Evolutionary conservation across 768 basidiomycete species (phyloP), one percentile per base, ranked within the genome.

Genomic region (Boletus fagicola): DNA sequence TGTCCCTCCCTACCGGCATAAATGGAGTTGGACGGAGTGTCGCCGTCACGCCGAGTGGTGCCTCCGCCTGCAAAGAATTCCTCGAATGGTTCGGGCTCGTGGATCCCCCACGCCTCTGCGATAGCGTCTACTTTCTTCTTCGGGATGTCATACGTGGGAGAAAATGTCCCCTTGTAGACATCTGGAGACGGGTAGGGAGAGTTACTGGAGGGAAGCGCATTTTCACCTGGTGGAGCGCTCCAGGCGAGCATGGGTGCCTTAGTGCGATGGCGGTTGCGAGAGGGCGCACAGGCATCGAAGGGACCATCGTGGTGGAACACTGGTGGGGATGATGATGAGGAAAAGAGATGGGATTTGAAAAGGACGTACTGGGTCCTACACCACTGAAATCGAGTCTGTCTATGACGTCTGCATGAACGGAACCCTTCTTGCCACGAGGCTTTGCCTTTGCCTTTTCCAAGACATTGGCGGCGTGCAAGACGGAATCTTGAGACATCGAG

Each of bases 291-390:
- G 30, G 92, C 92, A 68, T 94, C 92, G 70, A 94, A 94, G 13
- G 92, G 92, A 31, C 92, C 92, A 66, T 94, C 92, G 66, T 94
- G 92, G 67, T 94, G 92, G 75, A 94, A 90, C 84, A 90, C 92
- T 94, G 62, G 51, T 30, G 28, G 53, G 30, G 26, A 54, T 50
- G 35, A 51, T 20, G 42, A 47, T 54, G 58, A 56, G 46, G 35
- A 42, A 30, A 33, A 31, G 35, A 30, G 7, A 54, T 5, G 38
- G 28, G 20, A 12, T 18, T 8, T 36, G 59, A 35, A 56, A 62
- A 54, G 59, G 46, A 82, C 90, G 62, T 68, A 92, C 92, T 90
- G 55, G 88, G 83, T 10, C 90, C 91, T 42, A 92, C 88, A 65
- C 92, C 87, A 18, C 88, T 88, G 58, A 84, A 89, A 75, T 94